Base-by-base conservation (phyloP, 2,329 filamentous ascomycete genomes). In the Aspergillus nomiae region DNA sequence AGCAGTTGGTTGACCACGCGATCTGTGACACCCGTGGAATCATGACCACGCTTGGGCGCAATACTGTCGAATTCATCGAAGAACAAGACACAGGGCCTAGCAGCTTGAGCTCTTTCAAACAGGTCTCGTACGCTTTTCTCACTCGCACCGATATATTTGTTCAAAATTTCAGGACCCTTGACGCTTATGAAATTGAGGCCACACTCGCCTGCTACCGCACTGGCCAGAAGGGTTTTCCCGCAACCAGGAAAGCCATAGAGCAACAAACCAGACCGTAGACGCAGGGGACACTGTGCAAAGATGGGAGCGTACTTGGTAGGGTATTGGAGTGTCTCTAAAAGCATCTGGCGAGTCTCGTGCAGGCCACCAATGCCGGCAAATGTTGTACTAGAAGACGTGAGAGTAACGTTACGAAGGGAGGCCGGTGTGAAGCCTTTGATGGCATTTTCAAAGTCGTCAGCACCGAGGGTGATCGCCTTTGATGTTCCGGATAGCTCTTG, bases 61-160 rank as follows among this genome's bases (percentile, higher is more conserved):
- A 99, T 98, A 45, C 92, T 94, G 80, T 99, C 95, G 74, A 99
- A 99, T 77, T 99, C 95, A 74, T 99, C 95, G 74, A 99, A 99
- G 84, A 99, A 99, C 10, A 99, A 84, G 5, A 99, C 92, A 71
- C 95, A 98, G 0, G 96, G 96, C 63, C 90, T 89, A 5, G 95
- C 95, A 3, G 95, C 94, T 59, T 80, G 89, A 0, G 95, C 95
- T 48, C 95, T 88, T 74, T 97, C 94, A 73, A 99, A 99, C 1
- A 99, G 84, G 76, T 99, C 95, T 48, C 96, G 89, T 8, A 99
- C 94, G 64, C 89, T 93, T 83, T 99, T 99, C 74, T 99, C 95
- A 32, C 92, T 96, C 0, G 95, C 95, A 73, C 95, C 95, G 63
- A 99, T 99, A 77, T 99, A 99, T 80, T 99, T 99, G 84, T 99